A percentile compares a stretch with the other conserved stretches of the same genome.
These are phyloP conservation scores for Boletus pseudo-olivaceus DNA, from an alignment of 768 basidiomycete species.

Conservation along the genomic window DNA sequence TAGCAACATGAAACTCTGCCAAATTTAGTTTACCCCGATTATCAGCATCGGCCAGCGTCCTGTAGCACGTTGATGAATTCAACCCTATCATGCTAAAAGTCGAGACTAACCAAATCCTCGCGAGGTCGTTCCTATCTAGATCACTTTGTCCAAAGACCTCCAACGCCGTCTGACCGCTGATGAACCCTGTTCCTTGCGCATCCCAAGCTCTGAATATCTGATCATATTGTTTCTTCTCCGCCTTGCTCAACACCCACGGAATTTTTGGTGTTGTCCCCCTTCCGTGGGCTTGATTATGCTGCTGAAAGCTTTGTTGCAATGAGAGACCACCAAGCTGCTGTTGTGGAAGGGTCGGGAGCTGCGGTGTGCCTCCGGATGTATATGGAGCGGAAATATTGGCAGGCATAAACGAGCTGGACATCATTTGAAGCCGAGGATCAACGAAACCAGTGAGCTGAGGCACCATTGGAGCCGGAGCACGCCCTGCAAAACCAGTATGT, in stretches of 20 bases:
- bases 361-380: conserved; percentile 56
- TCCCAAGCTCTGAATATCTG: conserved; percentile 99
- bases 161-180: conserved; percentile 76
- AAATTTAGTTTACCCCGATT: conserved; percentile 95
- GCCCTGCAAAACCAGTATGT: conserved; percentile 48
- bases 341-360: conserved; percentile 55
- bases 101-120: conserved; percentile 79
- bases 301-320: conserved; percentile 83
- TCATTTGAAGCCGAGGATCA: conserved; percentile 82
- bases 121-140: conserved; percentile 82
- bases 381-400: conserved; percentile 59
- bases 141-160: conserved; percentile 96
- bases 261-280: conserved; percentile 65
- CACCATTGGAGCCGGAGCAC: conserved; percentile 45
- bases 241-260: conserved; percentile 82
- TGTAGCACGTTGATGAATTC: conserved; percentile 28
- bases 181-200: conserved; percentile 72
- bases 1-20: conserved; percentile 96
- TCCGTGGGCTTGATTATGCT: conserved; percentile 73
- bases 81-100: not conserved
- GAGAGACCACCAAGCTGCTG: conserved; percentile 51
- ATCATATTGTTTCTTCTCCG: conserved; percentile 96
- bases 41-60: conserved; percentile 89
- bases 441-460: conserved; percentile 78
- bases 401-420: conserved; percentile 93